Evolutionary conservation across 257 asterid genomes (phyloP).

Genomic region (Fraxinus quadrangulata): DNA sequence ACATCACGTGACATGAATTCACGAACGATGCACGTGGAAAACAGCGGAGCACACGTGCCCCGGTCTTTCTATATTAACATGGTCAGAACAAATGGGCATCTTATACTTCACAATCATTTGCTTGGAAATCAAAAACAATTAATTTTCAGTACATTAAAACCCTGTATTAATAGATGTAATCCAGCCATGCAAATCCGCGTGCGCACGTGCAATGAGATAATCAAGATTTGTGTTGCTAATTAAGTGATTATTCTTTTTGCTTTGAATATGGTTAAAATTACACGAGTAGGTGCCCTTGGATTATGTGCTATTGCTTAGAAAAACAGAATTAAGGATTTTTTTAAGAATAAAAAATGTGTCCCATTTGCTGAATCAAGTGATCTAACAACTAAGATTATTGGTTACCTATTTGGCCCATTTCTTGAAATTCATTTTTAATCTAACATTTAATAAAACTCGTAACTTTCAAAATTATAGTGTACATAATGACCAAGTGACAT

Average conservation of each 20-base stretch:
- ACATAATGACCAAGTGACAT: no score
- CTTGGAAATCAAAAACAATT: background rate
- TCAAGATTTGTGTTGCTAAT: background rate
- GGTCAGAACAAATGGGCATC: background rate
- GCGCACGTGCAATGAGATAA: conserved; percentile 6
- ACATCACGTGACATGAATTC: background rate
- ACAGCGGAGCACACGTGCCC: background rate
- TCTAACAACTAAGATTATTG: background rate
- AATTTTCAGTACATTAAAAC: background rate
- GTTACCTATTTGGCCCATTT: background rate
- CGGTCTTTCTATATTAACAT: background rate
- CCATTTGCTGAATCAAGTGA: background rate
- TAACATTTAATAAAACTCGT: no score
- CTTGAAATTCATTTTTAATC: no score
- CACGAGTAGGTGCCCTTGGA: background rate
- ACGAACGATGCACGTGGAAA: background rate
- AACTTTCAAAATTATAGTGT: no score
- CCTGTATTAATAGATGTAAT: background rate
- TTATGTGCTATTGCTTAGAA: background rate
- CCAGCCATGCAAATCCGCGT: background rate
- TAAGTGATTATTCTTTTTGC: background rate
- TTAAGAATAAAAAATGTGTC: background rate
- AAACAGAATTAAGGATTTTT: background rate
- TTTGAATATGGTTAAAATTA: background rate
- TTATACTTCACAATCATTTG: background rate